These are phyloP conservation scores for Tuber borchii DNA, from an alignment of 495 filamentous ascomycete species.

Conservation along the genomic window DNA sequence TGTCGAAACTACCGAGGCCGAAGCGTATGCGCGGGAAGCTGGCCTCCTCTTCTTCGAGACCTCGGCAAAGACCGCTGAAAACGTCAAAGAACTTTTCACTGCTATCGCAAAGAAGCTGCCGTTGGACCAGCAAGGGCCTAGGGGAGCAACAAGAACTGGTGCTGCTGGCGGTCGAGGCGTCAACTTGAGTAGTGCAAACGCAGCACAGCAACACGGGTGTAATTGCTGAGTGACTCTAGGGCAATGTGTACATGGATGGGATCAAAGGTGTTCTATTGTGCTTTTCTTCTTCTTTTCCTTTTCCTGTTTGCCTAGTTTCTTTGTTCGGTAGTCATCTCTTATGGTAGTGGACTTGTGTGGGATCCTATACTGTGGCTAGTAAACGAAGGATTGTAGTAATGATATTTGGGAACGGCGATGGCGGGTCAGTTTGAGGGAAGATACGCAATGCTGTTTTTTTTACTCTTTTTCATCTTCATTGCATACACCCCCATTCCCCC, in stretches of 20 bases:
- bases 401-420: constrained; percentile 17
- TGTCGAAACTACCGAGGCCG: constrained; percentile 77
- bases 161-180: constrained; percentile 40
- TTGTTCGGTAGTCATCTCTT: constrained; percentile 27
- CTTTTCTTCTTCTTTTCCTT: constrained; percentile 42
- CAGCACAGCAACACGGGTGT: constrained; percentile 38
- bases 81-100: constrained; percentile 93
- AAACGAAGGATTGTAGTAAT: constrained; percentile 31
- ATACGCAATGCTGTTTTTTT: constrained; percentile 2
- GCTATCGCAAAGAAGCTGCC: constrained; percentile 95
- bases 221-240: constrained; percentile 37
- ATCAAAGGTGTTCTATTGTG: constrained; percentile 31
- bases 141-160: constrained; percentile 67
- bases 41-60: constrained; percentile 95
- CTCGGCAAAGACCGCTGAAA: constrained; percentile 91
- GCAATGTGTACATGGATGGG: constrained; percentile 36
- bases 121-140: constrained; percentile 84
- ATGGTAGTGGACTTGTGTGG: constrained; percentile 23
- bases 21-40: constrained; percentile 89
- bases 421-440: constrained; percentile 11
- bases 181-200: constrained; percentile 34
- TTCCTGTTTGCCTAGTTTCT: constrained; percentile 29
- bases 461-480: neutral
- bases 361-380: constrained; percentile 25
- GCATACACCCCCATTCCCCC: neutral